phyloP scores from a whole-genome alignment of 805 yeast species.

The Yarrowia sp. region DNA sequence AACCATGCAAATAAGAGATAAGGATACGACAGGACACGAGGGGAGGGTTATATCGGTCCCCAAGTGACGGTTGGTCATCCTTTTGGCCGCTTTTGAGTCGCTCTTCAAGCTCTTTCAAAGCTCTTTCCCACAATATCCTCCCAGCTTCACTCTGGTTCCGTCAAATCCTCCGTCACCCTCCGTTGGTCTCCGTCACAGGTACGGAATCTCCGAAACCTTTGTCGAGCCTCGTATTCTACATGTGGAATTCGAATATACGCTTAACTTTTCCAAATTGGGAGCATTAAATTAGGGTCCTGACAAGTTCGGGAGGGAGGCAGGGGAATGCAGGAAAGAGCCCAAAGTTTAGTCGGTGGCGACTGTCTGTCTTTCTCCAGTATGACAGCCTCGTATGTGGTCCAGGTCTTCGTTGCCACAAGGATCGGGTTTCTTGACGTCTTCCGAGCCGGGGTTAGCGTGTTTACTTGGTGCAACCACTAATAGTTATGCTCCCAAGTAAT shows the following conservation, averaged over 20 bases:
- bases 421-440: slow-evolving; percentile 5
- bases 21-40: too few relatives aligned
- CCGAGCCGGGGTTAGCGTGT: background rate
- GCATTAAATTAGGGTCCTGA: slow-evolving; percentile 4
- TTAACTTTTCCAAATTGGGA: slow-evolving; percentile 35
- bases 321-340: slow-evolving; percentile 33
- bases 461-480: too few relatives aligned
- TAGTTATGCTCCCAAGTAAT: too few relatives aligned
- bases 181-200: background rate
- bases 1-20: too few relatives aligned
- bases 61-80: background rate
- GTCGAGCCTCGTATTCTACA: slow-evolving; percentile 31
- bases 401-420: slow-evolving; percentile 14
- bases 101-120: too few relatives aligned
- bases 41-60: too few relatives aligned
- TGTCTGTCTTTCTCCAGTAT: background rate
- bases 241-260: slow-evolving; percentile 34
- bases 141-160: slow-evolving; percentile 3
- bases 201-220: slow-evolving; percentile 32
- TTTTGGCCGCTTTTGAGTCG: background rate
- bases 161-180: slow-evolving; percentile 34
- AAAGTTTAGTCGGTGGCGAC: slow-evolving; percentile 37
- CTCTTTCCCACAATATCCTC: too few relatives aligned
- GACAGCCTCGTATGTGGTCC: background rate
- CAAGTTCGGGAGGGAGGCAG: slow-evolving; percentile 38